phyloP scores from a whole-genome alignment of 352 stramenopile species.

The Thraustochytrium sp. region DNA sequence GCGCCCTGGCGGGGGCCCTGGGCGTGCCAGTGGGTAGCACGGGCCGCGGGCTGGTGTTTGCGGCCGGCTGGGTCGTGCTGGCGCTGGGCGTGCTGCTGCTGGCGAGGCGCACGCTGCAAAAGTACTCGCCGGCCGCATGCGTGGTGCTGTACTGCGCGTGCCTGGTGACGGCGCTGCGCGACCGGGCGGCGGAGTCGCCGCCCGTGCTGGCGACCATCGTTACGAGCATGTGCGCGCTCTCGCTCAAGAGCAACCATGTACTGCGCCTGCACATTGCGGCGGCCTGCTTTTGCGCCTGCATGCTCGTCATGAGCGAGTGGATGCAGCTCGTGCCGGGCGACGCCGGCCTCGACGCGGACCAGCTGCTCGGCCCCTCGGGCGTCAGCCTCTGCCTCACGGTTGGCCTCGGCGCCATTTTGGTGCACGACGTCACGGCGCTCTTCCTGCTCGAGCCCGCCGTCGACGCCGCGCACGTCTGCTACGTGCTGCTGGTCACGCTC shows the following conservation, averaged over 20 bases:
- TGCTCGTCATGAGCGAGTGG: slow-evolving; percentile 23
- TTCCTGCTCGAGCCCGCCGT: slow-evolving; percentile 18
- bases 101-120: not conserved
- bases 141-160: slow-evolving; percentile 22
- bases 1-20: not conserved
- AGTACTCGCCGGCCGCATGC: slow-evolving; percentile 16
- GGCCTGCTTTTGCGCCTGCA: not conserved
- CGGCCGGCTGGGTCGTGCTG: not conserved
- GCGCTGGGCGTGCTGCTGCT: not conserved
- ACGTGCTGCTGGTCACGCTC: slow-evolving; percentile 6
- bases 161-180: not conserved
- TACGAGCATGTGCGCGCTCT: slow-evolving; percentile 6
- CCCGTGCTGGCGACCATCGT: not conserved
- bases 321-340: not conserved
- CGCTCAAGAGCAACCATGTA: slow-evolving; percentile 11
- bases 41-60: not conserved
- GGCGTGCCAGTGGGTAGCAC: not conserved
- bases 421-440: not conserved
- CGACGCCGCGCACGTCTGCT: not conserved
- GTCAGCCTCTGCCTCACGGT: slow-evolving; percentile 31
- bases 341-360: not conserved
- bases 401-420: slow-evolving; percentile 3
- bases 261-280: slow-evolving; percentile 10
- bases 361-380: not conserved
- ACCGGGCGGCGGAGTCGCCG: not conserved